Evolutionary conservation across 352 stramenopile species (phyloP).

Genomic region (Phytopythium ostracodes): DNA sequence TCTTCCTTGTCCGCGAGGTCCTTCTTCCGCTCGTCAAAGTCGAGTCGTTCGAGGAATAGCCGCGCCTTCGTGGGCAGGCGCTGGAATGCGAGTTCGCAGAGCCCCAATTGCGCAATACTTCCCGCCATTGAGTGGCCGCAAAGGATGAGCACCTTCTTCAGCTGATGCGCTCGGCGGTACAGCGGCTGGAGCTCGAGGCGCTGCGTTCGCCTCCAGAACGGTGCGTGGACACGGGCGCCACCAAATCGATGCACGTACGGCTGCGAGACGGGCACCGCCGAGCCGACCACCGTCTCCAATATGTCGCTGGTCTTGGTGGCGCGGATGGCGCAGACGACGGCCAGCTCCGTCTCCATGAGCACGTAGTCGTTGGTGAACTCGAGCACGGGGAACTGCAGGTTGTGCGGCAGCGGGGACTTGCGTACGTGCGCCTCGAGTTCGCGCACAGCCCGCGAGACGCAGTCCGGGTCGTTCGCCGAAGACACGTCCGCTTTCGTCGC

Average conservation of each 20-base stretch:
- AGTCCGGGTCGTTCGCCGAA: slow-evolving; percentile 9
- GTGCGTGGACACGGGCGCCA: slow-evolving; percentile 60
- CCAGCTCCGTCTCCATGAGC: slow-evolving; percentile 53
- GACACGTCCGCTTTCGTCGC: slow-evolving; percentile 19
- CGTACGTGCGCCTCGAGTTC: slow-evolving; percentile 53
- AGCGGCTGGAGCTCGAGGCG: slow-evolving; percentile 43
- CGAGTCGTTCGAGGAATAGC: slow-evolving; percentile 34
- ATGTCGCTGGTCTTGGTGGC: slow-evolving; percentile 55
- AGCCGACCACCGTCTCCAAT: slow-evolving; percentile 61
- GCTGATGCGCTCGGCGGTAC: slow-evolving; percentile 28
- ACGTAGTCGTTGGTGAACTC: slow-evolving; percentile 44
- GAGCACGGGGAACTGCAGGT: slow-evolving; percentile 46
- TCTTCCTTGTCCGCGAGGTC: slow-evolving; percentile 9
- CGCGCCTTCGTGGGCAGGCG: slow-evolving; percentile 34
- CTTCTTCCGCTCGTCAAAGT: slow-evolving; percentile 49
- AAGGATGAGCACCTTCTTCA: slow-evolving; percentile 59
- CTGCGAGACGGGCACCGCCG: slow-evolving; percentile 53
- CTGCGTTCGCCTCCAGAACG: slow-evolving; percentile 70
- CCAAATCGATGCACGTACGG: slow-evolving; percentile 71
- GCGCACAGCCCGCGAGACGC: slow-evolving; percentile 13
- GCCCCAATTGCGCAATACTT: slow-evolving; percentile 67
- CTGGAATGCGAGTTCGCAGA: slow-evolving; percentile 70
- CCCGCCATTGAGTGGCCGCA: slow-evolving; percentile 76
- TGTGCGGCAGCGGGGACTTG: slow-evolving; percentile 58
- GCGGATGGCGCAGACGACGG: slow-evolving; percentile 63